phyloP scores from a whole-genome alignment of 345 rosid species.

The Rhodamnia rubescens region DNA sequence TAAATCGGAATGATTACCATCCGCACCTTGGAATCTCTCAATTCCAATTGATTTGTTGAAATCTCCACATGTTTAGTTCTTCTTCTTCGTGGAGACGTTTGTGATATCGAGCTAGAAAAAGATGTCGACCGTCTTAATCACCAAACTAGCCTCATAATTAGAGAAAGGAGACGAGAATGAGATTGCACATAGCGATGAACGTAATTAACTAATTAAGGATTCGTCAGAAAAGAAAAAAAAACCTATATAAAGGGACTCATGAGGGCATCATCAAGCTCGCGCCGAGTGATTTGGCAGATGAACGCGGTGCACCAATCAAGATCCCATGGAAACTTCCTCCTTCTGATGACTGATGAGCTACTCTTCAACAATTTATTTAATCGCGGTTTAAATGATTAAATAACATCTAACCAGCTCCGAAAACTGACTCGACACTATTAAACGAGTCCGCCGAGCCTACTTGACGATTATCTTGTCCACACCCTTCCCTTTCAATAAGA shows the following conservation, averaged over 20 bases:
- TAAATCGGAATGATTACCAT: too few species aligned
- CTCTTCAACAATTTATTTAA: background rate
- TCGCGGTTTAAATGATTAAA: background rate
- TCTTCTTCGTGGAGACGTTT: too few species aligned
- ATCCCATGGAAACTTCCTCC: background rate
- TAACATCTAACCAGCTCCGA: background rate
- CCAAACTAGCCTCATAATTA: background rate
- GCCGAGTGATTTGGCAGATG: background rate
- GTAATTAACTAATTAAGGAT: background rate
- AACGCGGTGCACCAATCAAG: background rate
- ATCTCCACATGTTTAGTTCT: background rate
- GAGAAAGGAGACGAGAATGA: background rate
- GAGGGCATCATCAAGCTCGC: background rate
- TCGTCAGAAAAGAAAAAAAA: accelerated
- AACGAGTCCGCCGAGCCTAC: background rate
- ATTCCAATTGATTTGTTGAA: background rate
- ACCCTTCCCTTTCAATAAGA: background rate
- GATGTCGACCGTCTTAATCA: background rate
- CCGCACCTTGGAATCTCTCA: background rate
- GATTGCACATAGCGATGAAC: background rate
- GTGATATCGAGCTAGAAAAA: background rate
- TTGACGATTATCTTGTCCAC: background rate
- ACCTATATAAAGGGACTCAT: background rate
- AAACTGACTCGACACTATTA: background rate
- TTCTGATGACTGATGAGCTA: background rate